phyloP scores from a whole-genome alignment of 768 basidiomycete genomes.

The Chalciporus pseudorubinellus region DNA sequence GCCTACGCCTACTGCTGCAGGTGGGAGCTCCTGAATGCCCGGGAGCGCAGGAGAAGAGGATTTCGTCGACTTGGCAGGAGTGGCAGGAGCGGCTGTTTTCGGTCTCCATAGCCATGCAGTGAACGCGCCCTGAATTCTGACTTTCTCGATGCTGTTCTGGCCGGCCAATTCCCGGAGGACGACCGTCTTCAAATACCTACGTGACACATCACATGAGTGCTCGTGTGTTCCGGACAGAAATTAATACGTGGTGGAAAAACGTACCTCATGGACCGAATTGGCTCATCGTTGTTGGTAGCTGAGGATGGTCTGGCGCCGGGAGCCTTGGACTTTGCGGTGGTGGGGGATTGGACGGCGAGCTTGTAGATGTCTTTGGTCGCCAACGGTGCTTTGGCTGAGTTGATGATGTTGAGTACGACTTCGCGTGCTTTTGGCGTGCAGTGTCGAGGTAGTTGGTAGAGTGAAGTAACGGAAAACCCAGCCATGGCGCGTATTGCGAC shows the following conservation, averaged over 20 bases:
- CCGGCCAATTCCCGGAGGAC: slow-evolving; percentile 49
- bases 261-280: slow-evolving; percentile 54
- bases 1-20: slow-evolving; percentile 32
- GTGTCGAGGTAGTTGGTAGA: slow-evolving; percentile 22
- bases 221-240: neutral
- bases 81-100: neutral
- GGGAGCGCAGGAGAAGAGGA: neutral
- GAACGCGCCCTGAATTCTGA: slow-evolving; percentile 32
- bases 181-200: slow-evolving; percentile 54
- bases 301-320: slow-evolving; percentile 23
- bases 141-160: slow-evolving; percentile 41
- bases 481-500: slow-evolving; percentile 4
- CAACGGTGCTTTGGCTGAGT: slow-evolving; percentile 21
- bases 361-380: slow-evolving; percentile 29
- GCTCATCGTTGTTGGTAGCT: slow-evolving; percentile 44
- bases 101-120: slow-evolving; percentile 44
- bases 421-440: slow-evolving; percentile 24
- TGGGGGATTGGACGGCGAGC: slow-evolving; percentile 13
- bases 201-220: neutral
- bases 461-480: slow-evolving; percentile 15
- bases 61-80: neutral
- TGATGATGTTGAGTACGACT: slow-evolving; percentile 20
- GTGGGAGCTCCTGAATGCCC: slow-evolving; percentile 10
- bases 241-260: slow-evolving; percentile 9
- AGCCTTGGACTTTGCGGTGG: neutral